phyloP scores from a whole-genome alignment of 2,329 filamentous ascomycete genomes.

The Neofusicoccum kwambonambiense region DNA sequence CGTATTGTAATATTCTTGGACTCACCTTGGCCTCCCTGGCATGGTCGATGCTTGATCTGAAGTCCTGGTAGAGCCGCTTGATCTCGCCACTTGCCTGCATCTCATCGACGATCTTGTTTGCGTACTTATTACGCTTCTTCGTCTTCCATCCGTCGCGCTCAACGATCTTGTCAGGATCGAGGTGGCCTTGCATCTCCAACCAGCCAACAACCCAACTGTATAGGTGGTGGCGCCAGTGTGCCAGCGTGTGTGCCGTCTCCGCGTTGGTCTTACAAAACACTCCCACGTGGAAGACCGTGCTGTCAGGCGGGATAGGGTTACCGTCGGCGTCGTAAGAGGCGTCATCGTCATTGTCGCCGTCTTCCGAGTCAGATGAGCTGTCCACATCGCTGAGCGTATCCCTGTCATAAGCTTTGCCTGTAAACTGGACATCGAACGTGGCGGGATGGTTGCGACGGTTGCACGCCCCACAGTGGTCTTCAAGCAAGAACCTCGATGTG shows the following conservation, averaged over 20 bases:
- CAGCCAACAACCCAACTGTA: conserved; percentile 67
- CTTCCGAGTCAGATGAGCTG: conserved; percentile 25
- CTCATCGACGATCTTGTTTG: conserved; percentile 61
- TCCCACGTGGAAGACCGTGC: conserved; percentile 54
- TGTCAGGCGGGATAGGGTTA: conserved; percentile 43
- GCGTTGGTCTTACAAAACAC: conserved; percentile 62
- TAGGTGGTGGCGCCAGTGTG: conserved; percentile 75
- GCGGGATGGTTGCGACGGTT: conserved; percentile 68
- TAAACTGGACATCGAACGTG: conserved; percentile 62
- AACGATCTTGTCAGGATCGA: conserved; percentile 57
- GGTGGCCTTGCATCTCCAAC: conserved; percentile 58
- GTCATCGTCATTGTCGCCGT: conserved; percentile 34
- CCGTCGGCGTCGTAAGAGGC: conserved; percentile 52
- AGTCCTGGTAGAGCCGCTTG: conserved; percentile 62
- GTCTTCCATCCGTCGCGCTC: conserved; percentile 61
- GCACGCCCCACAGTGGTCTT: conserved; percentile 63
- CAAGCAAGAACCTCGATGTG: conserved; percentile 23
- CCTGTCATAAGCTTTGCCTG: conserved; percentile 64
- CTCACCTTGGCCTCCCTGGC: conserved; percentile 46
- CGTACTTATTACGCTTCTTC: conserved; percentile 59
- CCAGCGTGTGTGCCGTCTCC: conserved; percentile 66
- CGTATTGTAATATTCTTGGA: neutral
- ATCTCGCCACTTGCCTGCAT: conserved; percentile 64
- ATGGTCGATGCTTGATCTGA: conserved; percentile 60
- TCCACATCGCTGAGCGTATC: conserved; percentile 64